phyloP scores from a whole-genome alignment of 1,284 basidiomycete genomes.

The Irpex sp. region DNA sequence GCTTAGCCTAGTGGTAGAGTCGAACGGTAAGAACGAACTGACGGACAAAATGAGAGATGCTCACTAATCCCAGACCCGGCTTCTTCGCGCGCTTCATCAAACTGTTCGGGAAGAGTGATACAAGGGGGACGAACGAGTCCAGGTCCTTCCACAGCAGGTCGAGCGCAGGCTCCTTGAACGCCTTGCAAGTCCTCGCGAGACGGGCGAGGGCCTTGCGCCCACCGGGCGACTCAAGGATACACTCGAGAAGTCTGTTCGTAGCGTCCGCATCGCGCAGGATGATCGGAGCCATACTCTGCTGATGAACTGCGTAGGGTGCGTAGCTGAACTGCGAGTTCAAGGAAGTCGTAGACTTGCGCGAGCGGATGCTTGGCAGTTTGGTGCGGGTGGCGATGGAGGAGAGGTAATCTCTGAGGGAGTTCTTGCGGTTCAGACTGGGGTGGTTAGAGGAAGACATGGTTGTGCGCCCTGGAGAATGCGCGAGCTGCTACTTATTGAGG shows the following conservation, averaged over 20 bases:
- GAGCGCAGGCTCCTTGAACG: conserved; percentile 68
- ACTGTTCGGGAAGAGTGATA: conserved; percentile 63
- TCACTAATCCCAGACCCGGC: conserved; percentile 71
- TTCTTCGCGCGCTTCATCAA: conserved; percentile 64
- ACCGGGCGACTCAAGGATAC: conserved; percentile 60
- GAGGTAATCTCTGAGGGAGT: conserved; percentile 43
- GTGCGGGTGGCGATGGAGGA: conserved; percentile 36
- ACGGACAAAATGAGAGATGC: conserved; percentile 27
- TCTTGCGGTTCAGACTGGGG: conserved; percentile 29
- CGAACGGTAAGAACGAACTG: conserved; percentile 7
- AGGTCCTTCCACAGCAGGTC: conserved; percentile 72
- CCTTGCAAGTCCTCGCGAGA: conserved; percentile 69
- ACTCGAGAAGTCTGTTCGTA: conserved; percentile 60
- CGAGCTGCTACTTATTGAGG: conserved; percentile 22
- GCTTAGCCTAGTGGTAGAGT: conserved; percentile 43
- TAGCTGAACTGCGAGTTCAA: conserved; percentile 30
- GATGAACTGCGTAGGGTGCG: conserved; percentile 39
- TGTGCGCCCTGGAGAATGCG: background rate
- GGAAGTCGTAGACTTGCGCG: conserved; percentile 28
- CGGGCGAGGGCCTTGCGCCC: conserved; percentile 58
- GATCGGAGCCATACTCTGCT: conserved; percentile 48
- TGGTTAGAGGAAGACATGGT: conserved; percentile 25
- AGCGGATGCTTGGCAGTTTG: conserved; percentile 36
- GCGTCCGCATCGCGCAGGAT: conserved; percentile 65
- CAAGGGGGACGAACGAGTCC: conserved; percentile 67